A percentile compares a stretch with the other conserved stretches of the same genome.
These are phyloP conservation scores for Huntiella abstrusa DNA, from an alignment of 2,329 filamentous ascomycete genomes.

Conservation along the genomic window DNA sequence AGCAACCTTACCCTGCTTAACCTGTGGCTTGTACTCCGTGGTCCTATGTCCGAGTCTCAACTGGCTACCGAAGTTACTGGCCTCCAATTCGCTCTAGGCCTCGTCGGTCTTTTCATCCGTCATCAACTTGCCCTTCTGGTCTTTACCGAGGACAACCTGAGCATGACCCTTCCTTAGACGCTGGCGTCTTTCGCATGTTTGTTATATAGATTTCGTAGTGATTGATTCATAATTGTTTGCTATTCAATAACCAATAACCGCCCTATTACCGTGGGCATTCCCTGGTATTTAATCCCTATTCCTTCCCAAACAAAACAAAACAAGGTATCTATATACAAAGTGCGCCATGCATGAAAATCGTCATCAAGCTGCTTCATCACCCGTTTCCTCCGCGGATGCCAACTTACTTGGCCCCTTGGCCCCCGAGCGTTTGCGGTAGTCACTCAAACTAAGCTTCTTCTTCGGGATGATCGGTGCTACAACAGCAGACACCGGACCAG, in stretches of 20 bases:
- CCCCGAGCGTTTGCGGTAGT: conserved; percentile 39
- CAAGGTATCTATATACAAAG: background rate
- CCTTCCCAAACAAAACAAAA: background rate
- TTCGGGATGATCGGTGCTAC: conserved; percentile 16
- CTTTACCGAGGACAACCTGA: conserved; percentile 69
- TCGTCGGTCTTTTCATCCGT: conserved; percentile 68
- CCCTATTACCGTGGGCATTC: too few species aligned
- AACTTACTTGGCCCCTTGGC: conserved; percentile 25
- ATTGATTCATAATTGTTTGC: too few species aligned
- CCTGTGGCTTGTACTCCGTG: conserved; percentile 89
- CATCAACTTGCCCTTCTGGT: conserved; percentile 74
- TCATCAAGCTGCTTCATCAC: background rate
- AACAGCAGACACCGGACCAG: background rate
- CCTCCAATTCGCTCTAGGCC: conserved; percentile 59
- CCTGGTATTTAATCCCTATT: background rate
- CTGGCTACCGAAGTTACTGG: conserved; percentile 60
- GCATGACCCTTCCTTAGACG: conserved; percentile 4
- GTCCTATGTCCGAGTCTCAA: conserved; percentile 71
- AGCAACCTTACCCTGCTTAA: conserved; percentile 90
- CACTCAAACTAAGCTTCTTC: conserved; percentile 48
- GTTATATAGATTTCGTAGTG: too few species aligned
- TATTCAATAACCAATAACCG: too few species aligned
- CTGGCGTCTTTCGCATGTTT: too few species aligned
- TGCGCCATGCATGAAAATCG: background rate
- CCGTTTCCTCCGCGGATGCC: conserved; percentile 5